These are phyloP conservation scores for Coemansia pectinata DNA, from an alignment of 192 early-diverging fungal genomes.

Conservation along the genomic window DNA sequence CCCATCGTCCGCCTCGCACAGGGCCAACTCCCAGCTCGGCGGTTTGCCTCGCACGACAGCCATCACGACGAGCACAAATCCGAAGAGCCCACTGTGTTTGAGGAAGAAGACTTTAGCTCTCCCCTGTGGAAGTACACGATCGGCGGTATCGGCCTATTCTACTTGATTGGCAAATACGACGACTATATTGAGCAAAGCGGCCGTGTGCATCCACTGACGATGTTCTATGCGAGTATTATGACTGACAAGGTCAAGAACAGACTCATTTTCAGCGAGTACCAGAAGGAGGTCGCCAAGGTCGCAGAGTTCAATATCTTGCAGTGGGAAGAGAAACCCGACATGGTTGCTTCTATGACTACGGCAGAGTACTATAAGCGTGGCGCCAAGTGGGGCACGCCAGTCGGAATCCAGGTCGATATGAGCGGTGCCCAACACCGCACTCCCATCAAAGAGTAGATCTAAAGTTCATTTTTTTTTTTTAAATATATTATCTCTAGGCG, in stretches of 20 bases:
- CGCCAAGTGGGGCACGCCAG: slow-evolving; percentile 43
- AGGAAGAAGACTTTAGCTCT: slow-evolving; percentile 45
- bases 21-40: slow-evolving; percentile 24
- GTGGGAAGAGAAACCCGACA: slow-evolving; percentile 41
- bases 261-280: slow-evolving; percentile 37
- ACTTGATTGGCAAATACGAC: slow-evolving; percentile 43
- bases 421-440: slow-evolving; percentile 22
- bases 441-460: slow-evolving; percentile 30
- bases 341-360: slow-evolving; percentile 8
- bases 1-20: slow-evolving; percentile 14
- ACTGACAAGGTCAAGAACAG: slow-evolving; percentile 33
- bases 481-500: slow-evolving; percentile 10
- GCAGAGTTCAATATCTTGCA: slow-evolving; percentile 51
- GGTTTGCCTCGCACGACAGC: slow-evolving; percentile 38
- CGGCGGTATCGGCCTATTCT: slow-evolving; percentile 28
- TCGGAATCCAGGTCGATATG: slow-evolving; percentile 42
- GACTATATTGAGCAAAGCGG: slow-evolving; percentile 51
- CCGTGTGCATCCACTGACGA: slow-evolving; percentile 46
- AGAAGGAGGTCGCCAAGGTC: slow-evolving; percentile 37
- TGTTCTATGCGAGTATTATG: slow-evolving; percentile 48
- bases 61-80: slow-evolving; percentile 10
- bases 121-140: slow-evolving; percentile 50
- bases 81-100: slow-evolving; percentile 22
- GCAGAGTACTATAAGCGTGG: slow-evolving; percentile 38
- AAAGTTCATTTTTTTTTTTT: background rate